Conservation (phyloP, 164 flowering plant genomes). For the Echeveria elegans region DNA sequence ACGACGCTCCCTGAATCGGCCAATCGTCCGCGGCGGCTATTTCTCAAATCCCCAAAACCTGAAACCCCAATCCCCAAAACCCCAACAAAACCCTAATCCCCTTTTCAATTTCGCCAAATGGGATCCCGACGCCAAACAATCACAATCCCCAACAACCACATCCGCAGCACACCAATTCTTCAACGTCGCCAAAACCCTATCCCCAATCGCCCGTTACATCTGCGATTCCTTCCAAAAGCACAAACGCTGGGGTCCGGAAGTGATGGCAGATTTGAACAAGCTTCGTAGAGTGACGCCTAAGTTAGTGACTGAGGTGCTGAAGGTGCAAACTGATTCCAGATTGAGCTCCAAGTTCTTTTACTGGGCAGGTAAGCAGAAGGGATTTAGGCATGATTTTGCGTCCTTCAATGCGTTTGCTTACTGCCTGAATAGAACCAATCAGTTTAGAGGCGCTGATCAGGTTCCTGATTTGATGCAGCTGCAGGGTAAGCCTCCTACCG, state of each 20-base stretch:
- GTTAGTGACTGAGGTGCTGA: constrained; percentile 77
- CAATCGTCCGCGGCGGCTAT: constrained; percentile 68
- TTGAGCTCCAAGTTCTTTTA: constrained; percentile 72
- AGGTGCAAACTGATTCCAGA: constrained; percentile 45
- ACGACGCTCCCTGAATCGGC: constrained; percentile 71
- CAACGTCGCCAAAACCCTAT: constrained; percentile 38
- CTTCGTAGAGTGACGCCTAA: constrained; percentile 80
- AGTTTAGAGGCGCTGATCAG: constrained; percentile 76
- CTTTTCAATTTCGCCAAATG: constrained; percentile 51
- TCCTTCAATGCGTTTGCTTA: constrained; percentile 82
- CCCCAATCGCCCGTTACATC: constrained; percentile 88
- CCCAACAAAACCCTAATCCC: constrained; percentile 13
- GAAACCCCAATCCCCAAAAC: constrained; percentile 15
- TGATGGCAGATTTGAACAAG: constrained; percentile 54
- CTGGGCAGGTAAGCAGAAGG: constrained; percentile 98
- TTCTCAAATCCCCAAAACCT: constrained; percentile 65
- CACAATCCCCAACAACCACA: constrained; percentile 12
- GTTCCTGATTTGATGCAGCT: constrained; percentile 79
- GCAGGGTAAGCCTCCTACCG: constrained; percentile 78
- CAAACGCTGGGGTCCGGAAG: constrained; percentile 49
- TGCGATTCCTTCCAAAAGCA: constrained; percentile 69
- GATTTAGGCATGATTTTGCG: constrained; percentile 60
- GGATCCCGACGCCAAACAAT: constrained; percentile 46
- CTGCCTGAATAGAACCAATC: constrained; percentile 60
- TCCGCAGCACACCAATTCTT: constrained; percentile 43